Evolutionary conservation across 257 asterid genomes (phyloP).

Genomic region (Fraxinus anomala): DNA sequence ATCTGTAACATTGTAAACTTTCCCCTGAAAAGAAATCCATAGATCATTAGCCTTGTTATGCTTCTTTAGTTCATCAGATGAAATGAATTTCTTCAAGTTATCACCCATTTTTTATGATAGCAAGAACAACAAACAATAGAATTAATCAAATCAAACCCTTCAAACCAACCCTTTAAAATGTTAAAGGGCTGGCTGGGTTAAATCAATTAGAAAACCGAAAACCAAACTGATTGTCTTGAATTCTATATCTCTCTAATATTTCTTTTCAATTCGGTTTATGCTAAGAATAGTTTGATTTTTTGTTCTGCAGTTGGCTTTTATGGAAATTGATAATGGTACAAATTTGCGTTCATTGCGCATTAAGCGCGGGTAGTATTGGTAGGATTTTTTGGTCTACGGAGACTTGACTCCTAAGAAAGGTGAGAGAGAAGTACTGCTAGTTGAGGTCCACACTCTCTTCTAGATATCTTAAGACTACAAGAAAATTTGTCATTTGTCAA

Average conservation of each 20-base stretch:
- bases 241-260: too few species aligned
- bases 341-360: not conserved
- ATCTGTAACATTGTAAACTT: conserved; percentile 33
- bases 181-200: not conserved
- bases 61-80: conserved; percentile 26
- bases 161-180: not conserved
- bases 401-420: not conserved
- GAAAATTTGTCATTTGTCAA: not conserved
- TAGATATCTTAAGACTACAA: not conserved
- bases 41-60: conserved; percentile 30
- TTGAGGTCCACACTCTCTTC: not conserved
- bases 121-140: not conserved
- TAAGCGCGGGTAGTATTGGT: not conserved
- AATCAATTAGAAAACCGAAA: too few species aligned
- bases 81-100: conserved; percentile 21
- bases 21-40: conserved; percentile 27
- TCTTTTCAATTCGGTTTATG: too few species aligned
- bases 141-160: too few species aligned
- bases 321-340: too few species aligned
- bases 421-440: too few species aligned
- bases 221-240: too few species aligned
- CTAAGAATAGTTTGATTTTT: too few species aligned
- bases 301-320: too few species aligned
- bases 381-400: not conserved
- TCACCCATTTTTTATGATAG: not conserved